Base-by-base conservation (phyloP, 208 protist genomes). In the Leishmania arabica region DNA sequence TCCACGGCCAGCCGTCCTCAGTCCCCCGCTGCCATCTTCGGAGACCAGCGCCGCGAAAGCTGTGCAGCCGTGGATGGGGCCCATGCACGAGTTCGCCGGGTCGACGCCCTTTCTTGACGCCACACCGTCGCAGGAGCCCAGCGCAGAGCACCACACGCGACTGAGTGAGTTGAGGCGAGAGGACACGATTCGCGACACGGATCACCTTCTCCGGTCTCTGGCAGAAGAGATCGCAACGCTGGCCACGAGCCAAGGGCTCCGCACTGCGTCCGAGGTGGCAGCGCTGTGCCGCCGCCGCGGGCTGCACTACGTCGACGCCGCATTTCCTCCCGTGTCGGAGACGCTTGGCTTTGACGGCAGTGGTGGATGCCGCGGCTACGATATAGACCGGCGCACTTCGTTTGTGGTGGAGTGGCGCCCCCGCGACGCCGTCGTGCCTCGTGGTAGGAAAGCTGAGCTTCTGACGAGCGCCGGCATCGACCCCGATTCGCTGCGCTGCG, bases 251-350 rank as follows among this genome's bases (percentile, higher is more conserved):
- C 62, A 83, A 40, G 77, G 79, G 19, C 56, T 73, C 13, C 54
- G 37, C 45, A 40, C 72, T 34, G 74, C 83, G 31, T 45, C 80
- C 13, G 81, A 74, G 40, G 47, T 91, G 4, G 91, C 91, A 7
- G 87, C 83, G 51, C 72, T 88, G 62, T 94, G 91, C 74, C 47
- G 47, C 68, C 75, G 69, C 49, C 83, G 77, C 37, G 87, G 86
- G 9, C 68, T 94, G 40, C 83, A 89, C 78, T 94, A 94, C 81
- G 79, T 94, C 11, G 91, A 94, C 62, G 70, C 69, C 4, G 27
- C n/a, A 19, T 94, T 92, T 66, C 83, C 82, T 31, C 91, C 91
- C 37, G 77, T 94, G 21, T 88, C 86, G 40, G 80, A 79, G 40
- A 84, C 78, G n/a, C 75, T 93, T 15, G 87, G 83, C n/a, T 34